phyloP scores from a whole-genome alignment of 2,329 filamentous ascomycete genomes.

The Penicillium hesseltinei region DNA sequence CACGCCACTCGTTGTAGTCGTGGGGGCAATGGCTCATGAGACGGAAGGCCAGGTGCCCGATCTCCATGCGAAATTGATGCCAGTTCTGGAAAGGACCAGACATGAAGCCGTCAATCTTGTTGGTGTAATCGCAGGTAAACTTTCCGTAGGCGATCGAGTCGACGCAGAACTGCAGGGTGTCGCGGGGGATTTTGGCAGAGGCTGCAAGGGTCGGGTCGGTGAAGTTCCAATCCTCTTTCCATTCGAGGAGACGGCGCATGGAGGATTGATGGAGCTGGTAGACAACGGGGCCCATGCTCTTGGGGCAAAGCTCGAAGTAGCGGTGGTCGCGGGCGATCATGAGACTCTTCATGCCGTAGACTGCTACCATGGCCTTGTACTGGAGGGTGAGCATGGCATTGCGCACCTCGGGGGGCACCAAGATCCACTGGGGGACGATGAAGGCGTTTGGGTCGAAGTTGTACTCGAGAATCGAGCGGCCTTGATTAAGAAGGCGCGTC shows the following conservation, averaged over 20 bases:
- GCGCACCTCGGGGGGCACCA: neutral
- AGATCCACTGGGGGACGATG: constrained; percentile 16
- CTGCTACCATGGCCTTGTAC: constrained; percentile 15
- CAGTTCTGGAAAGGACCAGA: constrained; percentile 15
- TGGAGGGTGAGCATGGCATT: constrained; percentile 15
- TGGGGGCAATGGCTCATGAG: constrained; percentile 16
- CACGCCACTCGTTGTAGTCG: constrained; percentile 19
- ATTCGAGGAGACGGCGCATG: constrained; percentile 28
- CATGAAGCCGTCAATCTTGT: constrained; percentile 6
- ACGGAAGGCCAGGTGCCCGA: constrained; percentile 14
- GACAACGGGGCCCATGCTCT: neutral
- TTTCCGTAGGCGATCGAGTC: constrained; percentile 21
- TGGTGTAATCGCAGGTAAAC: constrained; percentile 10
- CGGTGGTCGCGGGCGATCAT: constrained; percentile 17
- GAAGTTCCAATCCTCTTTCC: constrained; percentile 17
- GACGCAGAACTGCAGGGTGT: constrained; percentile 24
- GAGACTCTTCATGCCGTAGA: constrained; percentile 17
- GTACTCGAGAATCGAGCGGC: constrained; percentile 14
- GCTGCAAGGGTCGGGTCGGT: constrained; percentile 20
- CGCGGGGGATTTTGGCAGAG: constrained; percentile 27
- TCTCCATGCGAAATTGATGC: constrained; percentile 10
- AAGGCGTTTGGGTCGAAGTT: constrained; percentile 15
- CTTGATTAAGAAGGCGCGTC: neutral
- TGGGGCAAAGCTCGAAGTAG: constrained; percentile 29
- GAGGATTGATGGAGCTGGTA: constrained; percentile 20